Percentiles rank a stretch among this genome's conserved stretches.
Conservation (phyloP, 768 basidiomycete species). For the Jaapia argillacea region DNA sequence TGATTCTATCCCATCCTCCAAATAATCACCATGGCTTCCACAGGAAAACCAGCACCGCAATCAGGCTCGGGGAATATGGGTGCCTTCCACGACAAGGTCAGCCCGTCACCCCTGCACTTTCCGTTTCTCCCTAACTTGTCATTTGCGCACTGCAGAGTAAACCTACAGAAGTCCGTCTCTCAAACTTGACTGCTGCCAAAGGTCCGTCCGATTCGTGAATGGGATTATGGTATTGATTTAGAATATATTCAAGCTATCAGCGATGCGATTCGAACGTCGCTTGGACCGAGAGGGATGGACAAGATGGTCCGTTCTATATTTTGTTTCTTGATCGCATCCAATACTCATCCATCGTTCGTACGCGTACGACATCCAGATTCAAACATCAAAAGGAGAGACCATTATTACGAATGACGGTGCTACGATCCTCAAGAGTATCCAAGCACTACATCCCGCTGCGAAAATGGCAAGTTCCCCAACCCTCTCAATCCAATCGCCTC, state of each 20-base stretch:
- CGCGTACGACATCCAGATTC: too few relatives aligned
- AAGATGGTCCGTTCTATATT: constrained; percentile 68
- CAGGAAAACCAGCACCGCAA: constrained; percentile 19
- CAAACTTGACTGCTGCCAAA: constrained; percentile 97
- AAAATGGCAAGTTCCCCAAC: constrained; percentile 85
- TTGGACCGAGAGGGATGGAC: constrained; percentile 98
- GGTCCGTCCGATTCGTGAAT: constrained; percentile 35
- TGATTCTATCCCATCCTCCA: not conserved
- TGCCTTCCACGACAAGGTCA: constrained; percentile 81
- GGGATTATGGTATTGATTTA: constrained; percentile 3
- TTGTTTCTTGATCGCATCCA: not conserved
- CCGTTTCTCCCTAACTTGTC: constrained; percentile 14
- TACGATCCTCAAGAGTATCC: constrained; percentile 91
- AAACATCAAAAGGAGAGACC: constrained; percentile 92
- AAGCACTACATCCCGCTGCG: constrained; percentile 94
- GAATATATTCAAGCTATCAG: constrained; percentile 62
- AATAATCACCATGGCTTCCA: constrained; percentile 16
- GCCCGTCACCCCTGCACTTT: constrained; percentile 1
- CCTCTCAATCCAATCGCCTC: not conserved
- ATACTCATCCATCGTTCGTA: constrained; percentile 3
- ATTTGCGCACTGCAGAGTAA: constrained; percentile 58
- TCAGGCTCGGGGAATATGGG: constrained; percentile 48
- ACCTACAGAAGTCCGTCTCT: constrained; percentile 94
- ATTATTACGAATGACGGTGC: constrained; percentile 99
- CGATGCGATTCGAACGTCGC: constrained; percentile 92